A percentile compares a stretch with the other conserved stretches of the same genome.
Evolutionary conservation across 768 basidiomycete genomes (phyloP).

Genomic region (Tulasnella sp.): DNA sequence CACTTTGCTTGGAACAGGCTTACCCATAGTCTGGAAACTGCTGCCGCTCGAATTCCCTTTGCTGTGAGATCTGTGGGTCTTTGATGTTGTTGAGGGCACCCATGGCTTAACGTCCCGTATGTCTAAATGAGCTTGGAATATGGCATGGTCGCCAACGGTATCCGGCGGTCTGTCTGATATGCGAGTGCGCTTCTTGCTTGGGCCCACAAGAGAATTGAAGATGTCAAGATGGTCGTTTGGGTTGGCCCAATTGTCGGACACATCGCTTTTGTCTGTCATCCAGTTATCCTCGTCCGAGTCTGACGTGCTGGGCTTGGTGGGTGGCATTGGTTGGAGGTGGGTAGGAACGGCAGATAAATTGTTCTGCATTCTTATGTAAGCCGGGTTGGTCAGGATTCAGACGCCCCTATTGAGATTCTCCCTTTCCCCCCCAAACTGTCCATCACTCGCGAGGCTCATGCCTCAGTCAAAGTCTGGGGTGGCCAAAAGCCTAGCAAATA

Average conservation of each 20-base stretch:
- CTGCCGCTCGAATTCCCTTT: slow-evolving; percentile 83
- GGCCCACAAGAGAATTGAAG: slow-evolving; percentile 53
- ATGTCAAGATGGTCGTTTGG: slow-evolving; percentile 49
- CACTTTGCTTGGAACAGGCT: slow-evolving; percentile 36
- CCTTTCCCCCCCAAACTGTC: no score
- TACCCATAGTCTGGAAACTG: slow-evolving; percentile 95
- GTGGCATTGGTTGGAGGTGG: background rate
- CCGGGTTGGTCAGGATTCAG: no score
- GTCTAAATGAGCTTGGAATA: slow-evolving; percentile 65
- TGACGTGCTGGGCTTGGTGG: background rate
- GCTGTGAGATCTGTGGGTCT: slow-evolving; percentile 56
- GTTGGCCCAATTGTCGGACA: background rate
- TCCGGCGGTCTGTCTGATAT: background rate
- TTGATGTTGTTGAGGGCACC: slow-evolving; percentile 61
- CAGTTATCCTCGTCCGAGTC: background rate
- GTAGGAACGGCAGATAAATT: background rate
- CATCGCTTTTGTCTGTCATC: background rate
- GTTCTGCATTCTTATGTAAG: background rate
- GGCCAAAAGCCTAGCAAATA: background rate
- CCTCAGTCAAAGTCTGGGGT: no score
- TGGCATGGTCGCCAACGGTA: slow-evolving; percentile 22
- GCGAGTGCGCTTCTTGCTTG: background rate
- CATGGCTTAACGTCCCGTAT: slow-evolving; percentile 69
- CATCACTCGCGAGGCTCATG: no score
- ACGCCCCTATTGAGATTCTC: no score